Evolutionary conservation across 176 grass and related monocot species (phyloP).

Genomic region (bread wheat (Triticum aestivum)): IWGSC_CS_RefSeq_v2.1 NC_057798.1:95801199-95801698

Average conservation of each 20-base stretch:
- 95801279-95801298: neutral
- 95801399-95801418: slow-evolving; percentile 34
- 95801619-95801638: slow-evolving; percentile 57
- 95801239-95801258: neutral
- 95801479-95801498: slow-evolving; percentile 81
- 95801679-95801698: slow-evolving; percentile 2
- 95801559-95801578: slow-evolving; percentile 80
- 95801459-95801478: slow-evolving; percentile 56
- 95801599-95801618: slow-evolving; percentile 84
- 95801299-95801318: neutral
- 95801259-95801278: neutral
- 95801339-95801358: neutral
- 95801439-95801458: slow-evolving; percentile 91
- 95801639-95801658: slow-evolving; percentile 11
- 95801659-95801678: neutral
- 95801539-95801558: slow-evolving; percentile 86
- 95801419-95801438: slow-evolving; percentile 84
- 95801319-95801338: neutral
- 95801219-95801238: neutral
- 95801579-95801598: slow-evolving; percentile 54
- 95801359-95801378: neutral
- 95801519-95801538: slow-evolving; percentile 69
- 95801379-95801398: slow-evolving; percentile 13
- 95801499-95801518: slow-evolving; percentile 60
- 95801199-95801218: slow-evolving; percentile 1